Base-by-base conservation (phyloP, 2,329 filamentous ascomycete species). In the Cladophialophora chaetospira region DNA sequence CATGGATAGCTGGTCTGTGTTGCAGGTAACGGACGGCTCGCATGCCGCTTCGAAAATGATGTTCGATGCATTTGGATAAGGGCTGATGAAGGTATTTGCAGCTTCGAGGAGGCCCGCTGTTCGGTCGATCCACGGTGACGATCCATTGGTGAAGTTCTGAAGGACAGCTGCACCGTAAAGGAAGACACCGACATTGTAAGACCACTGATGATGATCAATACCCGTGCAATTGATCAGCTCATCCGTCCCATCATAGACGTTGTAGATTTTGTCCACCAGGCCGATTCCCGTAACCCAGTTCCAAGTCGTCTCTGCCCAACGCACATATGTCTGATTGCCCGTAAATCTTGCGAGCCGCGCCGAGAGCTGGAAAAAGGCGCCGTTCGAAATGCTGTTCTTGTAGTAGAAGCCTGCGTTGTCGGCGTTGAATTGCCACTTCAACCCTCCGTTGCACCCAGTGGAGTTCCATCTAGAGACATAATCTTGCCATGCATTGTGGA, bases 351-450 rank as follows among this genome's bases (percentile, higher is more conserved):
- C 88, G 11, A 93, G 79, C 15, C 89, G 86, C 1, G 90, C 88
- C 3, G 87, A 86, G 10, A 96, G 79, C 67, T 92, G 87, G 72
- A 95, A 92, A 69, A 94, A 84, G n/a, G 85, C 86, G 38, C 88
- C 89, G 70, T 94, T 94, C 60, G 86, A 86, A 65, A 92, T 83
- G 13, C 53, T 58, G 52, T 60, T 61, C 73, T 92, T 94, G 81
- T 95, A 94, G 67, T 84, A 80, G 70, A 91, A 86, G 11, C 90
- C 91, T 60, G 85, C 85, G 69, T 95, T 93, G 65, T 82, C 83
- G 1, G 81, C 75, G 70, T 87, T 92, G 64, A 96, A 91, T 75
- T 96, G 90, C 89, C 89, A 93, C 55, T 84, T 79, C 44, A 94
- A 74, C 3, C 90, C 91, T 58, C 90, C 90, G 23, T 78, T 79